phyloP scores from a whole-genome alignment of 257 asterid genomes.

The Osmanthus fragrans region DNA sequence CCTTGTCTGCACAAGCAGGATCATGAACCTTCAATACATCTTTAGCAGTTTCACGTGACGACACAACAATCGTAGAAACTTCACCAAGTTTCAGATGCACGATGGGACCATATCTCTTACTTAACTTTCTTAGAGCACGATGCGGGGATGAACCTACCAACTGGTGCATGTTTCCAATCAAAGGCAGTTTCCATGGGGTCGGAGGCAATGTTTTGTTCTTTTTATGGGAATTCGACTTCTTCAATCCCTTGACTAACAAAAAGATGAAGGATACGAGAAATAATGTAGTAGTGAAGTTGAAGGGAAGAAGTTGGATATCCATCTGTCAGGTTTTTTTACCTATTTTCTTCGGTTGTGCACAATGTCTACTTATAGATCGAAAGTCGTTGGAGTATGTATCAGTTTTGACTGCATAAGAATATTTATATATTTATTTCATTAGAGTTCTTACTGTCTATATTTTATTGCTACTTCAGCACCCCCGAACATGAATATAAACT shows the following conservation, averaged over 20 bases:
- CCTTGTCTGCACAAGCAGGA: conserved; percentile 19
- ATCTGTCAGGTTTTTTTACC: no score
- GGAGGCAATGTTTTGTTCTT: conserved; percentile 11
- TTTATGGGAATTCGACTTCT: background rate
- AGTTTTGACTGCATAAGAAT: no score
- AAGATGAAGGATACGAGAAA: background rate
- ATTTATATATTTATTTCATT: no score
- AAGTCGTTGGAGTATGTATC: no score
- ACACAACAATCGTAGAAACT: background rate
- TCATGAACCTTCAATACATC: conserved; percentile 15
- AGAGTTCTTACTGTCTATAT: no score
- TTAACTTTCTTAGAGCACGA: background rate
- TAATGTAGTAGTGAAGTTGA: background rate
- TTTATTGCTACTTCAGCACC: no score
- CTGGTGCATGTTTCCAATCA: conserved; percentile 24
- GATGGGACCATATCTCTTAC: conserved; percentile 1
- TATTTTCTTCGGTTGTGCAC: no score
- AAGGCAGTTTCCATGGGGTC: conserved; percentile 23
- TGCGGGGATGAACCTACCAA: background rate
- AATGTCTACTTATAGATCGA: no score
- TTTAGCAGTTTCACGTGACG: conserved; percentile 2
- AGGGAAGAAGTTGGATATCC: background rate
- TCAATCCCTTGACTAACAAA: background rate
- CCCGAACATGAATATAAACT: no score
- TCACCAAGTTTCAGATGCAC: conserved; percentile 14